Percentiles rank a stretch among this genome's conserved stretches.
Evolutionary conservation across 495 filamentous ascomycete species (phyloP).

Genomic region (Annulohypoxylon bovei): DNA sequence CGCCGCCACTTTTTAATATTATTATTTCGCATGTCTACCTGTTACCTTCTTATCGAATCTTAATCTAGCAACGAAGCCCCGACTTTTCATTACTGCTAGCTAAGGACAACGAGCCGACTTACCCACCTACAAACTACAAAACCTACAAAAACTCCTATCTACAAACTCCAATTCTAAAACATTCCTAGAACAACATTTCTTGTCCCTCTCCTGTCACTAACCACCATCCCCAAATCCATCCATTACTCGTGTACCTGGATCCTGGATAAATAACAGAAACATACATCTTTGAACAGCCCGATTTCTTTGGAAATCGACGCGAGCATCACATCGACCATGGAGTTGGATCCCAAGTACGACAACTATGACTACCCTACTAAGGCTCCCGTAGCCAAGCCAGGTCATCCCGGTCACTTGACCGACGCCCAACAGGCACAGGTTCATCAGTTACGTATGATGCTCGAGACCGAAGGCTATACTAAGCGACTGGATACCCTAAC

Average conservation of each 20-base stretch:
- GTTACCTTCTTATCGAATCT: conserved; percentile 31
- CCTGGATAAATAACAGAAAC: conserved; percentile 9
- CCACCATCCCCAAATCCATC: background rate
- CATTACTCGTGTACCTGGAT: conserved; percentile 7
- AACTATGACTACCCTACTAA: conserved; percentile 92
- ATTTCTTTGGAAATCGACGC: conserved; percentile 35
- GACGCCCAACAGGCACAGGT: conserved; percentile 90
- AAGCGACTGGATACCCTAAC: conserved; percentile 91
- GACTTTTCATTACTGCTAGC: conserved; percentile 24
- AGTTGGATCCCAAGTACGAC: conserved; percentile 90
- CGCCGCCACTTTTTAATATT: conserved; percentile 32
- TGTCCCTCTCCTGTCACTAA: background rate
- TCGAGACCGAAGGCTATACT: conserved; percentile 85
- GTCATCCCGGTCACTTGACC: conserved; percentile 91
- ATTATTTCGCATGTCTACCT: background rate
- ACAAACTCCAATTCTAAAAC: conserved; percentile 4
- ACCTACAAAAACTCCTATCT: conserved; percentile 27
- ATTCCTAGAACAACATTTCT: conserved; percentile 27
- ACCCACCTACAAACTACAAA: conserved; percentile 24
- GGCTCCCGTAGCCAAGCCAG: conserved; percentile 70
- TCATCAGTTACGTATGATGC: conserved; percentile 79
- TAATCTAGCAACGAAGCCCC: conserved; percentile 17
- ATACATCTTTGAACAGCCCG: conserved; percentile 10
- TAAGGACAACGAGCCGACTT: conserved; percentile 26
- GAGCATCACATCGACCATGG: conserved; percentile 52